Evolutionary conservation across 202 grass and related monocot genomes (phyloP).

Genomic region (Eragrostis tef): DNA sequence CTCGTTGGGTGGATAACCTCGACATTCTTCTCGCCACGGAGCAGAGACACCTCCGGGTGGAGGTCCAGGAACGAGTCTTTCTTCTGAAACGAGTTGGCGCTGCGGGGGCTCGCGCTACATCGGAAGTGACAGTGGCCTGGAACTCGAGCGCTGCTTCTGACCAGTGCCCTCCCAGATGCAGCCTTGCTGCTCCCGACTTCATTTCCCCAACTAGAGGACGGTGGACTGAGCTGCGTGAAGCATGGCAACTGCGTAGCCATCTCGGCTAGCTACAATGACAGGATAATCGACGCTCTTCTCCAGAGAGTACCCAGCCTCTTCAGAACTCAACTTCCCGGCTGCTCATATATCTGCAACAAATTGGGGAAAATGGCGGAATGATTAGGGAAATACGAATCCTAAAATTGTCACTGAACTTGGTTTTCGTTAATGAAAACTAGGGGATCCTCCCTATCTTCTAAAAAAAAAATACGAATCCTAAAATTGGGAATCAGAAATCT

Average conservation of each 20-base stretch:
- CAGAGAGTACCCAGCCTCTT: neutral
- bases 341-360: constrained; percentile 22
- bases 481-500: too few species aligned
- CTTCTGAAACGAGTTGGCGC: constrained; percentile 56
- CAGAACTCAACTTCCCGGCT: neutral
- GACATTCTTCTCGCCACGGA: constrained; percentile 59
- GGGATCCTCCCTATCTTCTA: too few species aligned
- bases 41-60: constrained; percentile 88
- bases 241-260: constrained; percentile 60
- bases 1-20: constrained; percentile 43
- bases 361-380: neutral
- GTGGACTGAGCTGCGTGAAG: constrained; percentile 54
- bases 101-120: constrained; percentile 54
- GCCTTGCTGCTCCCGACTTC: constrained; percentile 27
- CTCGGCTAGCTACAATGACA: neutral
- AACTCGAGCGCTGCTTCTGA: constrained; percentile 1
- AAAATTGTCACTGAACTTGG: neutral
- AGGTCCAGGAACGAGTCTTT: constrained; percentile 87
- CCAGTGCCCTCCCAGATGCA: constrained; percentile 10
- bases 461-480: neutral
- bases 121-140: constrained; percentile 41
- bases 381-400: neutral
- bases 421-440: neutral
- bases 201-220: constrained; percentile 33
- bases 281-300: neutral